phyloP scores from a whole-genome alignment of 768 basidiomycete species.

The Rossbeevera mucosa region DNA sequence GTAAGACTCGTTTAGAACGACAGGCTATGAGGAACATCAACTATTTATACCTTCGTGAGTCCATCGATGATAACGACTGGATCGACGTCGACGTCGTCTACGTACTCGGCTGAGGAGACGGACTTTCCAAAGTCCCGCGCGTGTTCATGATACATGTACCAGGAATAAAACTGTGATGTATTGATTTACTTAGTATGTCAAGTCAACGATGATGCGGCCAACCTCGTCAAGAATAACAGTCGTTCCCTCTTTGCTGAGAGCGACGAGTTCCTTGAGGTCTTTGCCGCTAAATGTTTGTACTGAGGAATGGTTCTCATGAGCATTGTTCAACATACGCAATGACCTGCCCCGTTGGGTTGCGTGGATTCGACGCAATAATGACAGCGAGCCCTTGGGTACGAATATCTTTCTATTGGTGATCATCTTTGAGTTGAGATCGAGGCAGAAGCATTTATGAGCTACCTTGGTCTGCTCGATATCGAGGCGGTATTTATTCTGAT shows the following conservation, averaged over 20 bases:
- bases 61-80: slow-evolving; percentile 85
- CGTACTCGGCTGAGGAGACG: slow-evolving; percentile 75
- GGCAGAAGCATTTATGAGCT: neutral
- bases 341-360: slow-evolving; percentile 94
- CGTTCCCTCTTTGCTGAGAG: slow-evolving; percentile 67
- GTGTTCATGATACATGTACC: slow-evolving; percentile 88
- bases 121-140: slow-evolving; percentile 60
- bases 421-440: slow-evolving; percentile 1
- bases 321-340: slow-evolving; percentile 43
- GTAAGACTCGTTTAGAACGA: slow-evolving; percentile 13
- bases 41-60: slow-evolving; percentile 68
- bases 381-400: slow-evolving; percentile 79
- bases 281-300: slow-evolving; percentile 49
- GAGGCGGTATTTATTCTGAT: slow-evolving; percentile 62
- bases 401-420: slow-evolving; percentile 60
- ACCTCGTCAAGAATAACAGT: slow-evolving; percentile 87
- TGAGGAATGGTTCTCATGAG: slow-evolving; percentile 7
- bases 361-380: slow-evolving; percentile 88
- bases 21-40: slow-evolving; percentile 33
- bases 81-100: slow-evolving; percentile 86
- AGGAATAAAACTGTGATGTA: slow-evolving; percentile 46
- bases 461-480: slow-evolving; percentile 79
- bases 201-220: slow-evolving; percentile 3
- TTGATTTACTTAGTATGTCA: neutral
- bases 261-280: slow-evolving; percentile 76